Base-by-base conservation (phyloP, 2,329 filamentous ascomycete species). In the Chaetoscypha palmicola region DNA sequence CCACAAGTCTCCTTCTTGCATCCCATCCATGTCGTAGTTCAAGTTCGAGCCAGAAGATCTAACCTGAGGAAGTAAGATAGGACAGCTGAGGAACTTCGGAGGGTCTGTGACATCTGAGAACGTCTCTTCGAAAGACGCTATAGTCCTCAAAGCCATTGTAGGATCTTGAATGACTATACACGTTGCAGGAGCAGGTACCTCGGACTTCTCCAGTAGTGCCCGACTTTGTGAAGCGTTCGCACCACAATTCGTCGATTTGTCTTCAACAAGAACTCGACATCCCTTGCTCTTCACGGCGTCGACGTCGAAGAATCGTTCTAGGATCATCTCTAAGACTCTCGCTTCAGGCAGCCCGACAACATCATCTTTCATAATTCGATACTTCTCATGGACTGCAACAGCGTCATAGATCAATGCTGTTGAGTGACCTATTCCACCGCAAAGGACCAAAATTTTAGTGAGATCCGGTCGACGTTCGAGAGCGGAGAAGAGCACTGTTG, bases 401-500 rank as follows among this genome's bases (percentile, higher is more conserved):
- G 68, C 64, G 3, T 65, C 59, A 47, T 69, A 70, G 4, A 72
- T 58, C 12, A 64, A 60, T 10, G 58, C 45, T 4, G 68, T 72
- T 1, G 67, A 69, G 49, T 72, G 68, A 2, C 68, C 68, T 17
- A 68, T 65, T 7, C 69, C 68, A 14, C 68, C 69, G 35, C 66
- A 69, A 1, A 70, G 54, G 1, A 71, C 63, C 2, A 71, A 45
- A 2, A 55, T 62, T 41, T 58, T 61, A 2, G 64, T 58, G 5
- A 65, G 43, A 4, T 43, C 22, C 1, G 65, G 62, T 3, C 49
- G 53, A 8, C 41, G 22, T 48, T 63, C 45, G 3, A 69, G 54
- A 3, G 53, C 48, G 7, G 41, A 33, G 52, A 69, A 69, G 20
- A 69, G 51, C 1, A 38, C 24, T 14, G 64, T 60, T 7, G 66